Percentiles rank a stretch among this genome's conserved stretches.
phyloP scores from a whole-genome alignment of 352 stramenopile genomes.

The Aphanomyces euteiches region DNA sequence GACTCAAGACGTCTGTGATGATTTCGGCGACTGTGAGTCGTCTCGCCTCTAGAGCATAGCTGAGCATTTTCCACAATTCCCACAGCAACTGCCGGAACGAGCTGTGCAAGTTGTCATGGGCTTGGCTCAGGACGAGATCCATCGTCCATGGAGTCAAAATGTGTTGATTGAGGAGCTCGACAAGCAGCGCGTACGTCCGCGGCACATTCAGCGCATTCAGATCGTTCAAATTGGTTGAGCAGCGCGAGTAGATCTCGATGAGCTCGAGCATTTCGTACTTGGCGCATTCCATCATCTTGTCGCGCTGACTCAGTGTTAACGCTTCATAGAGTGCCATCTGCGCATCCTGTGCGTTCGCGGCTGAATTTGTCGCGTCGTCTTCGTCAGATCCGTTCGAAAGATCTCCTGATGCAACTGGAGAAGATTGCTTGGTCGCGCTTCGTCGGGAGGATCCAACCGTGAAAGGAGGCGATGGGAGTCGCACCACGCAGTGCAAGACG shows the following conservation, averaged over 20 bases:
- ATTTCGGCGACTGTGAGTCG: background rate
- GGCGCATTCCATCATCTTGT: background rate
- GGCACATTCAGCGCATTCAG: background rate
- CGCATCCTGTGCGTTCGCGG: too few species aligned
- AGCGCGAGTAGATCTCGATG: background rate
- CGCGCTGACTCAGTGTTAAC: background rate
- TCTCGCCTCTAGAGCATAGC: background rate
- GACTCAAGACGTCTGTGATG: background rate
- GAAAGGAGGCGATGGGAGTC: slow-evolving; percentile 21
- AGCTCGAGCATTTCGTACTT: slow-evolving; percentile 6
- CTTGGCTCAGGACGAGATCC: background rate
- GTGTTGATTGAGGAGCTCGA: background rate
- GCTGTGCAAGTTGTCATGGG: background rate
- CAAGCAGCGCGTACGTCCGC: background rate
- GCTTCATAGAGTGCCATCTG: background rate
- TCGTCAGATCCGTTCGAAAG: too few species aligned
- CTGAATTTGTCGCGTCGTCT: too few species aligned
- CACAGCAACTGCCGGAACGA: slow-evolving; percentile 2
- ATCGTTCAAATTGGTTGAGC: background rate
- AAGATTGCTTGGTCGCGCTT: slow-evolving; percentile 3
- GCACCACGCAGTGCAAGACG: slow-evolving; percentile 8
- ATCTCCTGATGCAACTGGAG: too few species aligned
- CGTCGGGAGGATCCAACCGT: slow-evolving; percentile 24
- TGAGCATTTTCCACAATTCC: background rate
- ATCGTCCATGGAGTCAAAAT: background rate